Conservation (phyloP, 83 land plant genomes). For the Picea mariana region DNA sequence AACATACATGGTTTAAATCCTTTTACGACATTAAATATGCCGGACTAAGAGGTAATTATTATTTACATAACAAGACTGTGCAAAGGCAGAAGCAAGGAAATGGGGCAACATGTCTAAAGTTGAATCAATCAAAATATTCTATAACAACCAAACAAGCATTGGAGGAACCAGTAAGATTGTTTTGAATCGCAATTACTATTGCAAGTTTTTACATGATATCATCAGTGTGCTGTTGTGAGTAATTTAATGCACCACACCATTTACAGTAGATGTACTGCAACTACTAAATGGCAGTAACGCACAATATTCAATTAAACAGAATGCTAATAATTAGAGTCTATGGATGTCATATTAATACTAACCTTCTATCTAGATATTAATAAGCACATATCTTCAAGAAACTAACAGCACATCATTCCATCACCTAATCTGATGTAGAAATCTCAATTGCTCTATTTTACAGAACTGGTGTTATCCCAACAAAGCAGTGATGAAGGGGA, state of each 20-base stretch:
- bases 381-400: not conserved
- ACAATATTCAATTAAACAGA: not conserved
- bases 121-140: not conserved
- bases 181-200: not conserved
- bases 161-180: not conserved
- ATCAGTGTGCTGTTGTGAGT: not conserved
- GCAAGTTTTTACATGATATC: not conserved
- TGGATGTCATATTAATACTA: not conserved
- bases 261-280: not conserved
- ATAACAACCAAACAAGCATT: not conserved
- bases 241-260: not conserved
- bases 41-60: too few relatives aligned
- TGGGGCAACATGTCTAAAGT: too few relatives aligned
- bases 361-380: not conserved
- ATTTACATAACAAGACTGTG: too few relatives aligned
- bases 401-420: conserved; percentile 1
- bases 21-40: too few relatives aligned
- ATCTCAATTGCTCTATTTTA: not conserved
- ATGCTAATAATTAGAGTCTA: not conserved
- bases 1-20: too few relatives aligned
- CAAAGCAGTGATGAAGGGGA: not conserved
- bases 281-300: not conserved
- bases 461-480: not conserved
- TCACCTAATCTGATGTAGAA: not conserved
- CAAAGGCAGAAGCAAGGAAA: too few relatives aligned